A percentile compares a stretch with the other conserved stretches of the same genome.
These are phyloP conservation scores for Starmera stellimalicola DNA, from an alignment of 1,139 yeast genomes.

Conservation along the genomic window DNA sequence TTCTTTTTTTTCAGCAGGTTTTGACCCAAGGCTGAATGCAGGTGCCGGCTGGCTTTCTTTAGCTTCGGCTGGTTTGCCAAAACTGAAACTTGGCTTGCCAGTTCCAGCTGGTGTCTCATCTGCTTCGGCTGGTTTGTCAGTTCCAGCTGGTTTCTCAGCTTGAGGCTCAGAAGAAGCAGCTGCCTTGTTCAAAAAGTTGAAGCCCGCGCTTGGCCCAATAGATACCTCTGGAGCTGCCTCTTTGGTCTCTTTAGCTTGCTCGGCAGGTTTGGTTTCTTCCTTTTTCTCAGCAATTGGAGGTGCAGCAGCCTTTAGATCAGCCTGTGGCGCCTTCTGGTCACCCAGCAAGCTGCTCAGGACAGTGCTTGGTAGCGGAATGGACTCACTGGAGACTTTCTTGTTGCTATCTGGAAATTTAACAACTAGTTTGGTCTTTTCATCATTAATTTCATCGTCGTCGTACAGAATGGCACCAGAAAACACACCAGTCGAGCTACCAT, in stretches of 20 bases:
- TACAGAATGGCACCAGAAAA: constrained; percentile 18
- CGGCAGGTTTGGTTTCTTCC: not conserved
- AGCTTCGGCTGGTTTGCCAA: constrained; percentile 2
- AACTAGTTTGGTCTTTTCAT: constrained; percentile 11
- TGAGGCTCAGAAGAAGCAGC: not conserved
- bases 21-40: constrained; percentile 1
- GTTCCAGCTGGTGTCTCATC: not conserved
- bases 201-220: constrained; percentile 20
- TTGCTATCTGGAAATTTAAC: constrained; percentile 12
- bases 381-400: not conserved
- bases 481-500: constrained; percentile 13
- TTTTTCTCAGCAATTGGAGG: not conserved
- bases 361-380: constrained; percentile 5
- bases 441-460: constrained; percentile 11
- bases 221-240: constrained; percentile 1
- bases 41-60: constrained; percentile 1
- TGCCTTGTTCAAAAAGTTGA: constrained; percentile 13
- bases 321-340: constrained; percentile 4
- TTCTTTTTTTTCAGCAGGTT: constrained; percentile 1
- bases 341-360: constrained; percentile 9
- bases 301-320: not conserved
- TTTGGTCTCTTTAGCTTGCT: constrained; percentile 1
- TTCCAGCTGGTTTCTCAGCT: not conserved
- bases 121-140: constrained; percentile 5
- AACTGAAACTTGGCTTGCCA: constrained; percentile 2